Percentiles rank a stretch among this genome's conserved stretches.
phyloP scores from a whole-genome alignment of 331 rosid genomes.

The Pyrus hybrid region DNA sequence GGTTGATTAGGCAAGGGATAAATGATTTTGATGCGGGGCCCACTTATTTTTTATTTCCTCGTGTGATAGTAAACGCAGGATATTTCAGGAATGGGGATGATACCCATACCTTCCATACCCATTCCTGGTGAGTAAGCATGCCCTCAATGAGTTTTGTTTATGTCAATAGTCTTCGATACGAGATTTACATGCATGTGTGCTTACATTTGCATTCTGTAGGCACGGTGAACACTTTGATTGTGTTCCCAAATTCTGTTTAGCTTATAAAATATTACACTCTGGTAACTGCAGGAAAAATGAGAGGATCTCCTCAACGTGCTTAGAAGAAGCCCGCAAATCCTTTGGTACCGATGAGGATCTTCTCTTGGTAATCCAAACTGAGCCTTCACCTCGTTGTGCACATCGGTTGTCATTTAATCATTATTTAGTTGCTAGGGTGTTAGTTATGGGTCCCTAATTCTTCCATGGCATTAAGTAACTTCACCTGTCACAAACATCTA shows the following conservation, averaged over 20 bases:
- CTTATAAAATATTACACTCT: neutral
- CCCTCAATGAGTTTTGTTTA: neutral
- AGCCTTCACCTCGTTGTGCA: neutral
- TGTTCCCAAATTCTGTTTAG: neutral
- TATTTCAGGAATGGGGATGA: neutral
- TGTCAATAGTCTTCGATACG: neutral
- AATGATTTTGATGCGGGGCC: neutral
- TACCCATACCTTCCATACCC: neutral
- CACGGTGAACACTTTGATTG: neutral
- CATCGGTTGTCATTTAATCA: neutral
- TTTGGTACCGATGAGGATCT: slow-evolving; percentile 98
- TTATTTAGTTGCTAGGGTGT: neutral
- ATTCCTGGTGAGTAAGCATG: neutral
- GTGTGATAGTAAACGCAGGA: neutral
- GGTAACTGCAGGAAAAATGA: slow-evolving; percentile 51
- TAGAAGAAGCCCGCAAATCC: slow-evolving; percentile 89
- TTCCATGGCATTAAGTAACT: neutral
- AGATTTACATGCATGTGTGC: neutral
- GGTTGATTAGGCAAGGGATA: neutral
- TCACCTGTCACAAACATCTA: neutral
- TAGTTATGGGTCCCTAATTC: neutral
- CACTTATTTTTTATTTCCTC: neutral
- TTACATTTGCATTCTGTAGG: too few relatives aligned
- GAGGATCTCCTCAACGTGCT: slow-evolving; percentile 61
- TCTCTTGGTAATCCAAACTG: slow-evolving; percentile 57